Percentiles rank a stretch among this genome's conserved stretches.
These are phyloP conservation scores for Geotrichum phurueaensis DNA, from an alignment of 1,139 yeast genomes.

Conservation along the genomic window DNA sequence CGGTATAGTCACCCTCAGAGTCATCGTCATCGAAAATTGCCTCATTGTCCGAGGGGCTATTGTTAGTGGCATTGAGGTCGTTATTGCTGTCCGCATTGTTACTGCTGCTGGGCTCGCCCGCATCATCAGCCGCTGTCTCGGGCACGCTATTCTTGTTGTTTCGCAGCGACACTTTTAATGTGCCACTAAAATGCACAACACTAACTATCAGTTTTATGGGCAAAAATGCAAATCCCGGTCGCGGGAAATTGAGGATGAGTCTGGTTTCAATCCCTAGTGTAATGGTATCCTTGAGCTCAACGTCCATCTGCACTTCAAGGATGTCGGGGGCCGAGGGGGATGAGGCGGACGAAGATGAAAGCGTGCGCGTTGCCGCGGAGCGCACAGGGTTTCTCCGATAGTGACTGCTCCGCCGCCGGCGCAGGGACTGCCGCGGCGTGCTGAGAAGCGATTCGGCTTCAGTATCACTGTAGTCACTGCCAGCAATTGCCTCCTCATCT, in stretches of 20 bases:
- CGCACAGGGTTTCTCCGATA: not conserved
- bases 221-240: constrained; percentile 67
- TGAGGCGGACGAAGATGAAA: not conserved
- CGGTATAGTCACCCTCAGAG: not conserved
- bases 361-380: not conserved
- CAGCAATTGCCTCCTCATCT: constrained; percentile 17
- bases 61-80: not conserved
- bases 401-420: constrained; percentile 1
- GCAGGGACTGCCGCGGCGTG: not conserved
- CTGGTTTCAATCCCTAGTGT: constrained; percentile 87
- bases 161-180: constrained; percentile 72
- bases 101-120: not conserved
- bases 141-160: not conserved
- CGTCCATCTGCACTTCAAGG: constrained; percentile 84
- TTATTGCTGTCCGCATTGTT: not conserved
- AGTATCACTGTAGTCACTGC: not conserved
- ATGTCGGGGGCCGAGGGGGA: constrained; percentile 23
- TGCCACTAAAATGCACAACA: constrained; percentile 87
- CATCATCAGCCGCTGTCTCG: not conserved
- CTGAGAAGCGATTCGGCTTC: not conserved
- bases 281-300: constrained; percentile 81
- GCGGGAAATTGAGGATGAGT: constrained; percentile 75
- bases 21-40: not conserved
- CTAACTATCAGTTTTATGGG: constrained; percentile 84
- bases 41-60: constrained; percentile 11